phyloP scores from a whole-genome alignment of 1,284 basidiomycete species.

The Pseudozyma sp. region DNA sequence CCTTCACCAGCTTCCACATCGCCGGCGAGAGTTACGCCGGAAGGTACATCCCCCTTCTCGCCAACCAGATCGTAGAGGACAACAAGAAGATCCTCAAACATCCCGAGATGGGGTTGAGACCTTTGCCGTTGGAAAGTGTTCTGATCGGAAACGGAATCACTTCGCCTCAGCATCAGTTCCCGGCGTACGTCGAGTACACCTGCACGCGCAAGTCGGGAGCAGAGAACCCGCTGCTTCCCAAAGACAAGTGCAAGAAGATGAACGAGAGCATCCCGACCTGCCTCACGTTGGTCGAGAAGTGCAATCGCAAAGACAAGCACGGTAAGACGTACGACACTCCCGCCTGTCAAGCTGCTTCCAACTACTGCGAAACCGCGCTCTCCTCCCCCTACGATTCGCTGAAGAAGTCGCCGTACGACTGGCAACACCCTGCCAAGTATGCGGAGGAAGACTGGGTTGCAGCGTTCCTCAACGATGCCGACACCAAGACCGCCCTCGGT shows the following conservation, averaged over 20 bases:
- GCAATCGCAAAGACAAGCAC: constrained; percentile 47
- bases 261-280: constrained; percentile 51
- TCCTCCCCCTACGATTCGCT: constrained; percentile 56
- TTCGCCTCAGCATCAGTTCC: constrained; percentile 61
- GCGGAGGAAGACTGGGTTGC: constrained; percentile 63
- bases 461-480: constrained; percentile 57
- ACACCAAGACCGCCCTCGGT: constrained; percentile 53
- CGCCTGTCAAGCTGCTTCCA: constrained; percentile 53
- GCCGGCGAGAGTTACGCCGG: constrained; percentile 67
- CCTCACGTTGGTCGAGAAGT: constrained; percentile 59
- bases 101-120: constrained; percentile 57
- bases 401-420: constrained; percentile 60
- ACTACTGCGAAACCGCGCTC: constrained; percentile 61
- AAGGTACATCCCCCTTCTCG: constrained; percentile 62
- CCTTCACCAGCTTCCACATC: constrained; percentile 55
- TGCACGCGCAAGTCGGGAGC: constrained; percentile 60
- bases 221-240: constrained; percentile 44
- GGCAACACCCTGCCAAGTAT: constrained; percentile 58
- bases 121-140: constrained; percentile 58
- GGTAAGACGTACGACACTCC: constrained; percentile 50
- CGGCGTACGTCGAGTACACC: constrained; percentile 63
- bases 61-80: constrained; percentile 61
- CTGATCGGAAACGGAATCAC: constrained; percentile 68
- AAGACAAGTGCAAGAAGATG: constrained; percentile 56
- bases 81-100: constrained; percentile 56